Evolutionary conservation across 1,284 basidiomycete species (phyloP), one percentile per base, ranked within the genome.

Genomic region (Cryptococcus sp.): DNA sequence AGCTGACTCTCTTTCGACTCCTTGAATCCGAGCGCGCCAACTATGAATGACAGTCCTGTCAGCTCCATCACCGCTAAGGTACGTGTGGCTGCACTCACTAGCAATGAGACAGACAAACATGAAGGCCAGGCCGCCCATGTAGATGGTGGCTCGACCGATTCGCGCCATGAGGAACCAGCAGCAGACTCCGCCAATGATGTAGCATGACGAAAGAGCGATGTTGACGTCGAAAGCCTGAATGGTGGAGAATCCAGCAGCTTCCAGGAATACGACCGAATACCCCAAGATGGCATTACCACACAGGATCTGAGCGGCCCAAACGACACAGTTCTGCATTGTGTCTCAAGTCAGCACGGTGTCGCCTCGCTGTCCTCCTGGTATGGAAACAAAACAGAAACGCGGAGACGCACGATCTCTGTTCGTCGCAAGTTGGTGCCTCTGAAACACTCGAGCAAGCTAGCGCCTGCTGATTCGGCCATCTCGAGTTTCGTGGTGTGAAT

Each of bases 91-190:
- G 2, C 10, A 35, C 31, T 35, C 31, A 35, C 31, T 35, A 8
- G 31, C 31, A 10, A 56, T 46, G n/a, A 47, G 70, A 20, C 56
- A 59, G 55, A 76, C 54, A 45, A 73, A 64, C 75, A 80, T 80
- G 58, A 66, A 47, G 19, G 68, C 64, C 47, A 81, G 70, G 27
- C 81, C 82, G 44, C 56, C 68, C 60, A 80, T 73, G 72, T 82
- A 82, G 38, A 83, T 65, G 1, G 74, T 70, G n/a, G 80, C 74
- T 44, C 81, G 74, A 31, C 80, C 79, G 47, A 75, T 48, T 40
- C 63, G 59, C 17, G 57, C 59, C 65, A 81, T 75, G 48, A 78
- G 60, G 68, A 72, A 73, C 80, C 80, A 81, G 3, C 70, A 75
- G 40, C 70, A 61, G 59, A 80, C 62, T 1, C 78, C 79, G 41